Conservation (phyloP, 108 stramenopile species). For the Stephanodiscus minutulus region DNA sequence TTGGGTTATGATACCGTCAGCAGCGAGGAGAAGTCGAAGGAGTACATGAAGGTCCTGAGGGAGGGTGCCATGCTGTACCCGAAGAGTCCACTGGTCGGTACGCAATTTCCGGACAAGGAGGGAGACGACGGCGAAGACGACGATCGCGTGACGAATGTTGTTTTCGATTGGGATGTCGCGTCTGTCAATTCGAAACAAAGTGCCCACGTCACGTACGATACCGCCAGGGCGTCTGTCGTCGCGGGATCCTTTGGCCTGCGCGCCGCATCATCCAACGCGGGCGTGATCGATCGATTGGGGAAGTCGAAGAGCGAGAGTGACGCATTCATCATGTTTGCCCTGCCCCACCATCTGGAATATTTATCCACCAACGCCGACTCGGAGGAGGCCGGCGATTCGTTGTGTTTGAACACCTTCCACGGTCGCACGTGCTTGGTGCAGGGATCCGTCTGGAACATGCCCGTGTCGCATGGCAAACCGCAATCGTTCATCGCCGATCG, state of each 20-base stretch:
- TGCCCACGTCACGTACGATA: not conserved
- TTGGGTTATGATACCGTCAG: slow-evolving; percentile 47
- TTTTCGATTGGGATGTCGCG: slow-evolving; percentile 72
- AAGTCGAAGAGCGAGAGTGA: slow-evolving; percentile 28
- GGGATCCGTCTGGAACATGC: slow-evolving; percentile 36
- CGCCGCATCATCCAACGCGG: slow-evolving; percentile 9
- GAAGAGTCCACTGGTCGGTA: slow-evolving; percentile 51
- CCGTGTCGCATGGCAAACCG: slow-evolving; percentile 42
- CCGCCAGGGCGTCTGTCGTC: slow-evolving; percentile 14
- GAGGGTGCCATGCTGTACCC: slow-evolving; percentile 37
- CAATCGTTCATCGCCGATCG: slow-evolving; percentile 72
- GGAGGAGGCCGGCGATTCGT: slow-evolving; percentile 6
- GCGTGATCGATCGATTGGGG: not conserved
- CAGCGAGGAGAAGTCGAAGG: slow-evolving; percentile 23
- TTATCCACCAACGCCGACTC: slow-evolving; percentile 19
- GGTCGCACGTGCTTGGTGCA: slow-evolving; percentile 44
- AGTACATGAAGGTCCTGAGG: slow-evolving; percentile 42
- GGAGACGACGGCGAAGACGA: slow-evolving; percentile 19
- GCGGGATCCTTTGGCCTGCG: slow-evolving; percentile 38
- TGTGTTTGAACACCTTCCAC: slow-evolving; percentile 49
- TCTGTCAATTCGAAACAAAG: slow-evolving; percentile 7
- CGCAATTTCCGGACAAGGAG: slow-evolving; percentile 37
- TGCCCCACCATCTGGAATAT: slow-evolving; percentile 74
- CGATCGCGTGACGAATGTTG: slow-evolving; percentile 36
- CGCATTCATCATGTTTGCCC: slow-evolving; percentile 65